Base-by-base conservation (phyloP, 2,329 filamentous ascomycete genomes). In the Trichoderma citrinoviride region DNA sequence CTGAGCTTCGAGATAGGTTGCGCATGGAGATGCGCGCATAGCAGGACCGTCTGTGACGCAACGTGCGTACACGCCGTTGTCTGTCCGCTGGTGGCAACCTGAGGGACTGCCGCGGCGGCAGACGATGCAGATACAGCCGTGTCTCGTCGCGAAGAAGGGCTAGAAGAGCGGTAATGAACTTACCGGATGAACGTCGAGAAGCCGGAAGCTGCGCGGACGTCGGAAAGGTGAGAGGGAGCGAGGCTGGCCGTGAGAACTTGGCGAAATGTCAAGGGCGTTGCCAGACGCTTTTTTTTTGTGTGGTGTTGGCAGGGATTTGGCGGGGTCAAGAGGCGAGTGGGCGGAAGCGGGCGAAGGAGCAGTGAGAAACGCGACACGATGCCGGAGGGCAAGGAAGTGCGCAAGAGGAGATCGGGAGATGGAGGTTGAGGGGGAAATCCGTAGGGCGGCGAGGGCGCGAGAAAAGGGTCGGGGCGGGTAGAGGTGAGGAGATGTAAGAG, bases 241-340 rank as follows among this genome's bases (percentile, higher is more conserved):
- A 54, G 41, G 40, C 23, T 17, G 60, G 15, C 14, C 7, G 49
- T 53, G 33, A 15, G 19, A 49, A 27, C 33, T 50, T 21, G 61
- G 52, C 61, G 23, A 40, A 66, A 69, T 54, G 67, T 68, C 33
- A 54, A 64, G 50, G 50, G 54, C 61, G 53, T 49, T 67, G 69
- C 69, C 69, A 64, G 68, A 70, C 70, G 73, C 72, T 71, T 72
- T 71, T 69, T 70, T 66, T 64, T 60, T 71, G 69, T 65, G 69
- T 68, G 68, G 71, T 68, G 67, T 71, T 68, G 69, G 68, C 70
- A 74, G 68, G 71, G 69, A 73, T 70, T 69, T 73, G 73, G 73
- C 73, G 73, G 73, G 73, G 73, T 75, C 70, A 70, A 60, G 54
- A 67, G 65, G 66, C 61, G 70, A 64, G 55, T 66, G 64, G 68